Base-by-base conservation (phyloP, 2,329 filamentous ascomycete species). In the Fusarium armeniacum region DNA sequence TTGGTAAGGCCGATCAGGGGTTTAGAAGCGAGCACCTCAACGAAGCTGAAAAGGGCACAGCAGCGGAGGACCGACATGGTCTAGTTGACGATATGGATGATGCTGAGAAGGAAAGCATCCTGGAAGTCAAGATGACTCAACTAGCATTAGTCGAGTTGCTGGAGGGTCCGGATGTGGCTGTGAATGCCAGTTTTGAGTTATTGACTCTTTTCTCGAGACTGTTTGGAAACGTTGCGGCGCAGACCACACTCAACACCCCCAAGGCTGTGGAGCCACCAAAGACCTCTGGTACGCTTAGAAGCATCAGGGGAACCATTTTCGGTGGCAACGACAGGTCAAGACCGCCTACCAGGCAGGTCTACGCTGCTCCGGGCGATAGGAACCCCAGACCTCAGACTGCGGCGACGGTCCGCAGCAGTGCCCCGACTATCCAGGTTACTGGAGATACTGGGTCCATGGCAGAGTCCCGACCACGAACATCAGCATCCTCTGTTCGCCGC, bases 81-180 rank as follows among this genome's bases (percentile, higher is more conserved):
- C 76, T 93, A 47, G 86, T 97, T 1, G 91, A 95, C 70, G 89
- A 92, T 45, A 93, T 98, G 89, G 91, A 93, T 67, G 88, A 90
- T 61, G 88, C 89, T 28, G 94, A 98, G 76, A 97, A 94, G 76
- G 93, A 94, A 78, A 88, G 89, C 50, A 90, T 99, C 43, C 81
- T 99, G n/a, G 93, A 98, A 78, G 90, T 98, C 65, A 97, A 97
- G 79, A 97, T 98, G 88, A 98, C 95, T 13, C 94, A 98, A 75
- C 84, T 99, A 63, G 87, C 92, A 6, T 86, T 99, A 22, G 80
- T 96, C 5, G 95, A 98, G 79, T 82, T 96, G 18, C 82, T 93
- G 5, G 94, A 98, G 76, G 94, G 94, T 1, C 89, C 94, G 0
- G 90, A 93, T 61, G 88, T 91, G 59, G 95, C 96, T 20, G 93